Percentiles rank a stretch among this genome's conserved stretches.
phyloP scores from a whole-genome alignment of 1,284 basidiomycete species.

The Ustilago loliicola region DNA sequence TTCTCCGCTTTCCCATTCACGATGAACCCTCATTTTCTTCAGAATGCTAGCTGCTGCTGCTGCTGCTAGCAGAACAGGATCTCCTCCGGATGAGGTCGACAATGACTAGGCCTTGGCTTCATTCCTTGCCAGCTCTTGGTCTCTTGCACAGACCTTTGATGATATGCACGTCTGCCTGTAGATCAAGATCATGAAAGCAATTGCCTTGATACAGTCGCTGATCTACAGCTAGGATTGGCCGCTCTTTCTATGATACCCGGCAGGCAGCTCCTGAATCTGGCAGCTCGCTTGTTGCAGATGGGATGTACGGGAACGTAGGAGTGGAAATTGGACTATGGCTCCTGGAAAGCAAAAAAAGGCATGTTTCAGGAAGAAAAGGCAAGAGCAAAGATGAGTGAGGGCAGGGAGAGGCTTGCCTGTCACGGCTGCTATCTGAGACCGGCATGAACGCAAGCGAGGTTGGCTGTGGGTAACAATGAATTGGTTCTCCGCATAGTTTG shows the following conservation, averaged over 20 bases:
- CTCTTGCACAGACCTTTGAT: neutral
- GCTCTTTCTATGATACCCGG: slow-evolving; percentile 12
- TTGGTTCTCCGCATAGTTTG: slow-evolving; percentile 18
- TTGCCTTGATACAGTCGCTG: neutral
- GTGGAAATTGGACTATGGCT: neutral
- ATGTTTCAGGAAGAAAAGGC: slow-evolving; percentile 26
- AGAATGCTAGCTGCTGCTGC: neutral
- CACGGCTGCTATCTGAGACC: slow-evolving; percentile 16
- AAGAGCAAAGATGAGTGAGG: neutral
- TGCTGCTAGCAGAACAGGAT: neutral
- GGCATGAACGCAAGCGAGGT: slow-evolving; percentile 23
- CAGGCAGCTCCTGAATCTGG: slow-evolving; percentile 1
- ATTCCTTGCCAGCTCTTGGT: neutral
- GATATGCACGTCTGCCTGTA: neutral
- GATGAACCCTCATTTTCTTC: neutral
- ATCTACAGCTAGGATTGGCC: neutral
- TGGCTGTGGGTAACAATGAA: slow-evolving; percentile 15
- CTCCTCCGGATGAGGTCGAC: slow-evolving; percentile 4
- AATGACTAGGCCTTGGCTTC: neutral
- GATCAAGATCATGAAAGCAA: neutral
- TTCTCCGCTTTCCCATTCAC: neutral
- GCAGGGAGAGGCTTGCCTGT: slow-evolving; percentile 5
- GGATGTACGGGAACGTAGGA: slow-evolving; percentile 1
- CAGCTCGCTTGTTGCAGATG: slow-evolving; percentile 5
- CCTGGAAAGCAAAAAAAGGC: neutral